These are phyloP conservation scores for Brassica juncea DNA, from an alignment of 345 rosid genomes.

Conservation along the genomic window DNA sequence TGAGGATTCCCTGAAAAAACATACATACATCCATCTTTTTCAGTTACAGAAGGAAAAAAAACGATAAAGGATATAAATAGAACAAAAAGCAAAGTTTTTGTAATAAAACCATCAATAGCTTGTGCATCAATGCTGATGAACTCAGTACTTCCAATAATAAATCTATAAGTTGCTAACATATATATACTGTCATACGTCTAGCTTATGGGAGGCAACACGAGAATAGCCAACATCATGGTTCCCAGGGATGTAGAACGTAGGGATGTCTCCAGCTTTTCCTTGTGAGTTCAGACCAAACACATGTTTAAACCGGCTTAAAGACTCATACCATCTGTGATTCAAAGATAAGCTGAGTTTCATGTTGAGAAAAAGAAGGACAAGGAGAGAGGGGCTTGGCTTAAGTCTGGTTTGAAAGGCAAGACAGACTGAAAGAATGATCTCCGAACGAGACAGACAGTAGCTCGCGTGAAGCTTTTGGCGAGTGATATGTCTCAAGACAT, in stretches of 20 bases:
- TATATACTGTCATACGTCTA: constrained; percentile 47
- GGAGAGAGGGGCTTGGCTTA: constrained; percentile 37
- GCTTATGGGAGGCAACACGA: constrained; percentile 49
- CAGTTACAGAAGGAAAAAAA: not conserved
- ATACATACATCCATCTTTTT: not conserved
- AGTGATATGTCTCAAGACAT: no score
- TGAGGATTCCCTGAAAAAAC: constrained; percentile 50
- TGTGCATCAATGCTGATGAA: constrained; percentile 81
- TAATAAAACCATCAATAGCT: constrained; percentile 68
- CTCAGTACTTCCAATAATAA: constrained; percentile 67
- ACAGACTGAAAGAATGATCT: constrained; percentile 72
- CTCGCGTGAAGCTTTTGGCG: no score
- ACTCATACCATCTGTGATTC: constrained; percentile 78
- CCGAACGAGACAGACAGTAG: constrained; percentile 47
- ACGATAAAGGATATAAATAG: not conserved
- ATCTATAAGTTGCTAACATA: constrained; percentile 24
- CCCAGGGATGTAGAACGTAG: constrained; percentile 69
- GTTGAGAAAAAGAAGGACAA: not conserved
- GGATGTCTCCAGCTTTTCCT: constrained; percentile 43
- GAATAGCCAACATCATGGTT: constrained; percentile 92
- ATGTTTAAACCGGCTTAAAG: constrained; percentile 69
- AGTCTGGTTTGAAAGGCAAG: constrained; percentile 73
- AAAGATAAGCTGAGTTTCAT: constrained; percentile 21
- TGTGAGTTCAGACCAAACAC: constrained; percentile 60
- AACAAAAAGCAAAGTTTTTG: constrained; percentile 18